Evolutionary conservation across 164 flowering plant genomes (phyloP), one percentile per base, ranked within the genome.

Genomic region (Sedum album): DNA sequence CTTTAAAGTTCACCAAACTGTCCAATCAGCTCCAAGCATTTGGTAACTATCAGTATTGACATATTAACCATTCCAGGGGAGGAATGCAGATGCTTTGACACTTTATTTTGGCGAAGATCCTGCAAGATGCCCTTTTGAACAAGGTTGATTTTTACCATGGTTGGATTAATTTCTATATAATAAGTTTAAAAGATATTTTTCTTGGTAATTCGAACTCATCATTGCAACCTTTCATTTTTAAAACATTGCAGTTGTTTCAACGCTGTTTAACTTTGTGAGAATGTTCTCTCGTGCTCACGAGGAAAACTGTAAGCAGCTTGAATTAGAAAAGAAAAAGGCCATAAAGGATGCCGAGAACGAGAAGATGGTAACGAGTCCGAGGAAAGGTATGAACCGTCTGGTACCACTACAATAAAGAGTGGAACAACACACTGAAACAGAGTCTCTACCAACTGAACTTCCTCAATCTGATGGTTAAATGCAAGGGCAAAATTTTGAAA

Each of bases 31-130:
- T 57, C 30, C 35, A 18, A 33, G 13, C 71, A 13, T 61, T 69
- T 60, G 4, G 4, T 23, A 15, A 21, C 23, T 65, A 31, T 46
- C 35, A 18, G 26, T 26, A 28, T 44, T 53, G 30, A 65, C 33
- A 31, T 51, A 65, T 73, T 18, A 61, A 65, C 64, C 25, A 68
- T 63, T 75, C 31, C 82, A 94, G 99, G 99, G 99, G 70, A 79
- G 92, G 81, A 91, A 81, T 79, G 97, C 91, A 38, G 99, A 94
- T 80, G 89, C 92, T 39, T 71, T 90, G 76, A 88, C 89, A 71
- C 78, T 79, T 69, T 94, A 94, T 77, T 94, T 94, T 81, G 97
- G 99, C 31, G 99, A 94, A 80, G 99, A 94, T 80, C 97, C 97
- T 28, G 82, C 90, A 35, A 88, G 89, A 23, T 90, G 95, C 79